phyloP scores from a whole-genome alignment of 305 asterid genomes.

The Galium porrigens region DNA sequence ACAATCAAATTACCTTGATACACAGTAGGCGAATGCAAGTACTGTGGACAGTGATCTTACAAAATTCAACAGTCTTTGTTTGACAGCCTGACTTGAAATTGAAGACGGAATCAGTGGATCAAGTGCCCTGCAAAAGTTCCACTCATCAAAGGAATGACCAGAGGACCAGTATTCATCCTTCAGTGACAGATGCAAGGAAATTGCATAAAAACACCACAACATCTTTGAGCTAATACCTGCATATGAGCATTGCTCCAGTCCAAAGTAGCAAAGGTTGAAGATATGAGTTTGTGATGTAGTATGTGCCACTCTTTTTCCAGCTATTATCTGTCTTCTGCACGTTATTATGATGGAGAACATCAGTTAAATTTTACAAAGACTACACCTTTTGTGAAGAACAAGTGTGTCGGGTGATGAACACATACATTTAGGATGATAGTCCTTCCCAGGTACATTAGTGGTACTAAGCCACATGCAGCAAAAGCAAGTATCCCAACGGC shows the following conservation, averaged over 20 bases:
- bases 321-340: constrained; percentile 19
- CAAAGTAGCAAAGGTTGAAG: constrained; percentile 25
- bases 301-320: constrained; percentile 21
- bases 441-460: constrained; percentile 25
- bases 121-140: constrained; percentile 18
- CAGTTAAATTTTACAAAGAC: not conserved
- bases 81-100: constrained; percentile 22
- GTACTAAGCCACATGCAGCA: constrained; percentile 30
- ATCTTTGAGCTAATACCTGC: constrained; percentile 18
- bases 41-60: constrained; percentile 23
- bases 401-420: constrained; percentile 3
- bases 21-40: constrained; percentile 23
- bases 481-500: constrained; percentile 29
- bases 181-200: not conserved
- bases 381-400: constrained; percentile 9
- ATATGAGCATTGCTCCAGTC: constrained; percentile 22
- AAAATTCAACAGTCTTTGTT: constrained; percentile 21
- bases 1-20: constrained; percentile 20
- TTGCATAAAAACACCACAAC: not conserved
- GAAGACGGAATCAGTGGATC: constrained; percentile 21
- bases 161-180: not conserved
- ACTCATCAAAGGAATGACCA: not conserved
- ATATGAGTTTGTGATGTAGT: constrained; percentile 17
- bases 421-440: constrained; percentile 22
- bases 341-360: not conserved